Conservation (phyloP, 1,139 yeast species). For the Yamadazyma triangularis region DNA sequence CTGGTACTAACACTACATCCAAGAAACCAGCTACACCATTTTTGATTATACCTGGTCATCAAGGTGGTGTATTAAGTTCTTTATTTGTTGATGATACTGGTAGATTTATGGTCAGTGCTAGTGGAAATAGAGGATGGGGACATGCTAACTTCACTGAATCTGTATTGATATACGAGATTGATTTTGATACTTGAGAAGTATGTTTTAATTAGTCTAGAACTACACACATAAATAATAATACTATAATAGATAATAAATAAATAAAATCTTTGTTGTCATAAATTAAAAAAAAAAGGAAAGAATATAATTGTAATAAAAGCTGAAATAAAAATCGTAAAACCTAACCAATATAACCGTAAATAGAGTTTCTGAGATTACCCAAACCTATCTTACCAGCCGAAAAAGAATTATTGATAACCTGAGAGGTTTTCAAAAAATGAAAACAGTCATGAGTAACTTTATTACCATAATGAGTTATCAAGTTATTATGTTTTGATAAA, state of each 20-base stretch:
- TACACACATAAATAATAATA: too few species aligned
- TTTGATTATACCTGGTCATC: slow-evolving; percentile 61
- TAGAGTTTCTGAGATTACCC: slow-evolving; percentile 24
- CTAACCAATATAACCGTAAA: slow-evolving; percentile 14
- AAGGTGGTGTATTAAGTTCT: slow-evolving; percentile 53
- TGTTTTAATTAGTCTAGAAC: not conserved
- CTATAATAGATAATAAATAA: too few species aligned
- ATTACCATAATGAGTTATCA: slow-evolving; percentile 5
- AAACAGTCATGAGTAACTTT: slow-evolving; percentile 5
- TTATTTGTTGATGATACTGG: slow-evolving; percentile 81
- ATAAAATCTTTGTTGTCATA: too few species aligned
- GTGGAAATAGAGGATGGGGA: slow-evolving; percentile 95
- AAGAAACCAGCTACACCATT: slow-evolving; percentile 50
- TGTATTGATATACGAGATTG: slow-evolving; percentile 75
- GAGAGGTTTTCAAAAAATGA: slow-evolving; percentile 13
- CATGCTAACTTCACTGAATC: slow-evolving; percentile 77
- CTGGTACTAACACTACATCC: slow-evolving; percentile 15
- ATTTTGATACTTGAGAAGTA: slow-evolving; percentile 18
- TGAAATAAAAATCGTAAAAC: not conserved
- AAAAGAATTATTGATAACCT: slow-evolving; percentile 15
- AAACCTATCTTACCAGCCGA: slow-evolving; percentile 27
- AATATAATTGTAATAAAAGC: too few species aligned
- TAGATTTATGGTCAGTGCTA: slow-evolving; percentile 81
- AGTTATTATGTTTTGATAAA: slow-evolving; percentile 18
- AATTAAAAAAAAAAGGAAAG: not conserved